Evolutionary conservation across 108 stramenopile genomes (phyloP), one percentile per base, ranked within the genome.

Genomic region (Pseudonitzschia multistriata): DNA sequence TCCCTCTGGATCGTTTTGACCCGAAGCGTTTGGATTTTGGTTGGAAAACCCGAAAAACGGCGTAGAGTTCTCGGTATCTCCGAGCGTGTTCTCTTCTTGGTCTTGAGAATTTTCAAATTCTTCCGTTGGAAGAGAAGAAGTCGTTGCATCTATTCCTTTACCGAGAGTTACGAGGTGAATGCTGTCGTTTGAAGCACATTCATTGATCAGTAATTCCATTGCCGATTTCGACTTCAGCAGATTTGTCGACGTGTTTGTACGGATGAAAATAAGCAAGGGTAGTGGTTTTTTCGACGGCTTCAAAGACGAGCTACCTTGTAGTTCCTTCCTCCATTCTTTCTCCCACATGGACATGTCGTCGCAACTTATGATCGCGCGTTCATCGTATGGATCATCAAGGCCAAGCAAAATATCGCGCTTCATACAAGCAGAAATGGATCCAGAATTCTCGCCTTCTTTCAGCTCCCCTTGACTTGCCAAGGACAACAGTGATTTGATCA

Each of bases 1-100:
- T 14, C 94, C 94, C 39, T 85, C 87, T 27, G 94, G 94, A 76
- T 95, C 94, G 68, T 92, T 91, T 49, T 88, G 78, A 3, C 94
- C 94, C 5, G 89, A 89, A 35, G 89, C 88, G 68, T 93, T 89
- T 37, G 83, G 81, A 40, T 94, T 88, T 63, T 90, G 78, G 17
- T 76, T 72, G 30, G 81, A 80, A 73, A 93, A 90, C 39, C 87
- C 81, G 71, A 82, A 76, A 49, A 79, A 83, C 8, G 80, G 80
- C 3, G 50, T 34, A 28, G 61, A 52, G 13, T 64, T 64, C 30
- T 42, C 67, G 15, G 53, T 49, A 39, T 49, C 19, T 54, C 29
- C 33, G n/a, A 30, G 35, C 17, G 33, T 48, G n/a, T 62, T 62
- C 25, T 53, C 33, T 40, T 70, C 14, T 31, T 63, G 37, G 64